These are phyloP conservation scores for Delitschia confertaspora DNA, from an alignment of 495 filamentous ascomycete genomes.

Conservation along the genomic window DNA sequence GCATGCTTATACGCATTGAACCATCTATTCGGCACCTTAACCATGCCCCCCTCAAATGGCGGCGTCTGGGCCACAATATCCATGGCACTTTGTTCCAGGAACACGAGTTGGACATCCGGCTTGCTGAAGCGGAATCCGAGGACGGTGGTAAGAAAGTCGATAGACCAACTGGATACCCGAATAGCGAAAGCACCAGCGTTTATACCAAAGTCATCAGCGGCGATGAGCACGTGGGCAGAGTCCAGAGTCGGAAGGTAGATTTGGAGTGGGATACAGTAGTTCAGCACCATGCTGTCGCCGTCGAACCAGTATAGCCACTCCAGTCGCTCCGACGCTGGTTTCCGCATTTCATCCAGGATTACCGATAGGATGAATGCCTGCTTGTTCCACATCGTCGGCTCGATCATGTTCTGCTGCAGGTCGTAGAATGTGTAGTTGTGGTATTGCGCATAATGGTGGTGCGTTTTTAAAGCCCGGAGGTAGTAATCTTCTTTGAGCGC, in stretches of 20 bases:
- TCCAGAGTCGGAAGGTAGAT: slow-evolving; percentile 38
- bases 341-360: slow-evolving; percentile 39
- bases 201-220: slow-evolving; percentile 45
- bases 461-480: no score
- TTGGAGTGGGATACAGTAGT: slow-evolving; percentile 42
- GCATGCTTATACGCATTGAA: slow-evolving; percentile 35
- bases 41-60: slow-evolving; percentile 15
- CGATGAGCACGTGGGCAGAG: slow-evolving; percentile 37
- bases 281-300: slow-evolving; percentile 44
- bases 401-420: no score
- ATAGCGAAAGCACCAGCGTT: slow-evolving; percentile 47
- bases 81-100: slow-evolving; percentile 34
- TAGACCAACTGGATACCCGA: slow-evolving; percentile 42
- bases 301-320: slow-evolving; percentile 50
- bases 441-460: no score
- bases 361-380: slow-evolving; percentile 41
- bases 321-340: slow-evolving; percentile 39
- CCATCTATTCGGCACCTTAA: slow-evolving; percentile 29
- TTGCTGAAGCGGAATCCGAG: slow-evolving; percentile 39
- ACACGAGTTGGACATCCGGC: slow-evolving; percentile 29
- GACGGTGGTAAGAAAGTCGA: slow-evolving; percentile 39
- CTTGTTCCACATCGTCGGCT: slow-evolving; percentile 45
- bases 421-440: no score
- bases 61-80: slow-evolving; percentile 26
- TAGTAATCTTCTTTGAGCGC: no score